phyloP scores from a whole-genome alignment of 2,329 filamentous ascomycete genomes.

The Pseudogymnoascus sp. region DNA sequence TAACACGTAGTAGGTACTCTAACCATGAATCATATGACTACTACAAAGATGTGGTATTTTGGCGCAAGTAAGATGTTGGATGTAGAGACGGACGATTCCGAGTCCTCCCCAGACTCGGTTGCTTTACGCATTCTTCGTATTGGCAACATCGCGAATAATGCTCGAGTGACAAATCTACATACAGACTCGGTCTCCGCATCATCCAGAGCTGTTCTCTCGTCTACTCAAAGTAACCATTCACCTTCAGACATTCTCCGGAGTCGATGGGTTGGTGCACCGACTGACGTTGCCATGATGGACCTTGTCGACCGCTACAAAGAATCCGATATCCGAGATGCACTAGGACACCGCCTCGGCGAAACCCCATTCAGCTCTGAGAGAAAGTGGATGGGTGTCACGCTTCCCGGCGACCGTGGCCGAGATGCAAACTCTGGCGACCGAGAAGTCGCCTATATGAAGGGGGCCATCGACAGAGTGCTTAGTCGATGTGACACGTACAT shows the following conservation, averaged over 20 bases:
- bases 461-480: constrained; percentile 79
- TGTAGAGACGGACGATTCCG: constrained; percentile 43
- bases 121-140: constrained; percentile 77
- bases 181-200: constrained; percentile 61
- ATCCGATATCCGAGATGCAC: constrained; percentile 78
- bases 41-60: constrained; percentile 94
- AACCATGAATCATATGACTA: constrained; percentile 97
- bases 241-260: constrained; percentile 60
- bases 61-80: constrained; percentile 47
- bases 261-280: constrained; percentile 93
- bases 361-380: constrained; percentile 94
- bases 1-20: constrained; percentile 56
- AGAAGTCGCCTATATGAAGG: constrained; percentile 91
- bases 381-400: constrained; percentile 97
- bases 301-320: constrained; percentile 84
- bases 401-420: constrained; percentile 41
- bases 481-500: constrained; percentile 86
- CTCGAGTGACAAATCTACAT: constrained; percentile 64
- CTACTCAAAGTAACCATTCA: constrained; percentile 57
- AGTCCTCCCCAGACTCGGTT: constrained; percentile 59
- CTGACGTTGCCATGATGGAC: constrained; percentile 94
- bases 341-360: constrained; percentile 75
- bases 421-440: constrained; percentile 39
- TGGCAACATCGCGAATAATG: constrained; percentile 95
- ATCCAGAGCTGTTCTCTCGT: constrained; percentile 75